Conservation (phyloP, 202 grass and related monocot species). For the Dendrocalamus latiflorus region DNA sequence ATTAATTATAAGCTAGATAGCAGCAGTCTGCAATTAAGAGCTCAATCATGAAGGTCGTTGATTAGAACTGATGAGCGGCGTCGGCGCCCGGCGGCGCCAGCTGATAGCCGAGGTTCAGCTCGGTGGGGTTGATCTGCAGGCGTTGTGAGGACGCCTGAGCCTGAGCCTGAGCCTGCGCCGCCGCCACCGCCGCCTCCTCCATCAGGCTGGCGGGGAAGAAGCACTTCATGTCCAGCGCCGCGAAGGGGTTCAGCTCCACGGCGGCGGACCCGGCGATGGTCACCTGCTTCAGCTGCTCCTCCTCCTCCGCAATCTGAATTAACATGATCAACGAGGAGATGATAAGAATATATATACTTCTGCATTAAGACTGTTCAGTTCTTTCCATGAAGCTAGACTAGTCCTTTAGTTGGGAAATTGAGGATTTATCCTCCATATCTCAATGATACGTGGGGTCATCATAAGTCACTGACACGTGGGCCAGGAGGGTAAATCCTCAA, state of each 20-base stretch:
- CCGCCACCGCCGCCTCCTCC: slow-evolving; percentile 5
- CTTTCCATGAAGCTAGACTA: no score
- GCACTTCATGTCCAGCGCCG: slow-evolving; percentile 48
- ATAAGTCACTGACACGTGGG: no score
- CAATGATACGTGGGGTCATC: no score
- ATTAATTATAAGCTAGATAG: neutral
- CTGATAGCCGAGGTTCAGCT: slow-evolving; percentile 55
- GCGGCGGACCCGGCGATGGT: slow-evolving; percentile 22
- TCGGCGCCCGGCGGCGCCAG: neutral
- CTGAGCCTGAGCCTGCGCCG: neutral
- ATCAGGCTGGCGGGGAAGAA: slow-evolving; percentile 31
- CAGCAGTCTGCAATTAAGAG: neutral
- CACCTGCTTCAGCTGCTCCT: slow-evolving; percentile 39
- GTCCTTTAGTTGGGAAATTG: no score
- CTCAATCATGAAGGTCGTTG: neutral
- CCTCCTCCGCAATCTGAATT: slow-evolving; percentile 32
- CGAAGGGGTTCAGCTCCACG: slow-evolving; percentile 28
- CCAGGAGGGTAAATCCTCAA: no score
- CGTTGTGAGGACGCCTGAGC: neutral
- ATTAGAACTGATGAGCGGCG: slow-evolving; percentile 6
- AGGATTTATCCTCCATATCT: no score
- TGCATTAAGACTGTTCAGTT: neutral
- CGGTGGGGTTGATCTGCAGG: slow-evolving; percentile 20
- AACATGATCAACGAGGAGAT: neutral
- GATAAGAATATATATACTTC: neutral